Evolutionary conservation across 192 early-diverging fungal genomes (phyloP).

Genomic region (Chytriomyces hyalinus): DNA sequence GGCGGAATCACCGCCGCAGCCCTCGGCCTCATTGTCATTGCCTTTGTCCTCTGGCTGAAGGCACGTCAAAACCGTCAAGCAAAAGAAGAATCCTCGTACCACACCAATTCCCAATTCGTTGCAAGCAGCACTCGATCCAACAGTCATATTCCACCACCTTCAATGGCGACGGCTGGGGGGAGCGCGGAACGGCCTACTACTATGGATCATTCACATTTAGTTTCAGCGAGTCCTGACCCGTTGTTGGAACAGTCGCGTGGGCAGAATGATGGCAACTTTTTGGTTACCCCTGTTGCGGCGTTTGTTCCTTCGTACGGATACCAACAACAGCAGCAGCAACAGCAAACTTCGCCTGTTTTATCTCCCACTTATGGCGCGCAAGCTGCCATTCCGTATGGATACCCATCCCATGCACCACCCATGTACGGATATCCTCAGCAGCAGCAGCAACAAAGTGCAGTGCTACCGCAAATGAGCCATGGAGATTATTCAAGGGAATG

Average conservation of each 20-base stretch:
- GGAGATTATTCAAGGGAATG: constrained; percentile 26
- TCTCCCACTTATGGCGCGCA: background rate
- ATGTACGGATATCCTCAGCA: background rate
- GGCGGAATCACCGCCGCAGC: constrained; percentile 23
- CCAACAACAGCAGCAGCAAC: background rate
- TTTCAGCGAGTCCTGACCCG: background rate
- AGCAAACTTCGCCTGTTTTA: too few relatives aligned
- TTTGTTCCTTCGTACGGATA: too few relatives aligned
- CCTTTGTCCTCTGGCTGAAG: constrained; percentile 28
- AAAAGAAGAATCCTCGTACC: constrained; percentile 8
- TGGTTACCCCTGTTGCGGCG: background rate
- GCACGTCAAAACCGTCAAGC: background rate
- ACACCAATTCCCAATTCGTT: background rate
- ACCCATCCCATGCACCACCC: background rate
- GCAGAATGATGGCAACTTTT: background rate
- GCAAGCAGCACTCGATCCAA: background rate
- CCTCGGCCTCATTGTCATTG: constrained; percentile 23
- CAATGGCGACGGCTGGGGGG: background rate
- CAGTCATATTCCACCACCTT: background rate
- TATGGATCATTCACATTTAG: background rate
- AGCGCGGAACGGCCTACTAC: background rate
- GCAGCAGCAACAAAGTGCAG: background rate
- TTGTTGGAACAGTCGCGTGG: background rate
- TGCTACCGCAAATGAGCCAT: background rate
- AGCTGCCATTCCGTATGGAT: background rate